A percentile compares a stretch with the other conserved stretches of the same genome.
Conservation (phyloP, 2,329 filamentous ascomycete genomes). For the Phaeophleospora eucalypticola region DNA sequence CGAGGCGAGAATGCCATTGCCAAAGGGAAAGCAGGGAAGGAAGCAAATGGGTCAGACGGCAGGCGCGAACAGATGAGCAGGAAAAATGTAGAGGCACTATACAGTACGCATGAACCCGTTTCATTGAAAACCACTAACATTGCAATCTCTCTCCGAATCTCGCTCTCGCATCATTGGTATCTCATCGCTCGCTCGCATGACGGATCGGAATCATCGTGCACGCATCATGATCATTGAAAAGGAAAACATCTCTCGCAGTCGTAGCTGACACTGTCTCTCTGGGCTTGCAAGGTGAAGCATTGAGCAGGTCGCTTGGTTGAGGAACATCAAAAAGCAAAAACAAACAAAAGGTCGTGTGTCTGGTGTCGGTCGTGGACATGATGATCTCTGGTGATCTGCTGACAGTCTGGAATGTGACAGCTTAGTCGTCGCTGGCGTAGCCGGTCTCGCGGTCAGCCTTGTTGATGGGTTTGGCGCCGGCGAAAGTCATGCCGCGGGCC, state of each 20-base stretch:
- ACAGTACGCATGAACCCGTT: neutral
- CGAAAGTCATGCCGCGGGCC: constrained; percentile 4
- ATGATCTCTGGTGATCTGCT: too few species aligned
- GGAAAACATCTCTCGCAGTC: too few species aligned
- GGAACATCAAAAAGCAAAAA: too few species aligned
- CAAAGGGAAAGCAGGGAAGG: constrained; percentile 30
- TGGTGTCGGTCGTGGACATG: too few species aligned
- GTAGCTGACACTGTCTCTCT: too few species aligned
- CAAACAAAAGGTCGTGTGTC: too few species aligned
- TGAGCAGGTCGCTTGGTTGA: too few species aligned
- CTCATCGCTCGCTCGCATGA: constrained; percentile 1
- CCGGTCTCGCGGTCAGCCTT: neutral
- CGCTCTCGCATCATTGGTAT: neutral
- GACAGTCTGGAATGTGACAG: neutral
- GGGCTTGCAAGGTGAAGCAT: too few species aligned
- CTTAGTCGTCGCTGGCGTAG: neutral
- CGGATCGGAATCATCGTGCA: neutral
- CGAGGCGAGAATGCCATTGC: constrained; percentile 26
- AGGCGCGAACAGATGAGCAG: constrained; percentile 5
- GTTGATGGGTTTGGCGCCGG: neutral
- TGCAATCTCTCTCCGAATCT: neutral
- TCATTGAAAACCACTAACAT: neutral
- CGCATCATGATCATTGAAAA: neutral
- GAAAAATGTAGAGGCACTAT: neutral
- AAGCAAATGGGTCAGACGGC: constrained; percentile 27